These are phyloP conservation scores for Moniliophthora roreri DNA, from an alignment of 1,284 basidiomycete species.

Conservation along the genomic window DNA sequence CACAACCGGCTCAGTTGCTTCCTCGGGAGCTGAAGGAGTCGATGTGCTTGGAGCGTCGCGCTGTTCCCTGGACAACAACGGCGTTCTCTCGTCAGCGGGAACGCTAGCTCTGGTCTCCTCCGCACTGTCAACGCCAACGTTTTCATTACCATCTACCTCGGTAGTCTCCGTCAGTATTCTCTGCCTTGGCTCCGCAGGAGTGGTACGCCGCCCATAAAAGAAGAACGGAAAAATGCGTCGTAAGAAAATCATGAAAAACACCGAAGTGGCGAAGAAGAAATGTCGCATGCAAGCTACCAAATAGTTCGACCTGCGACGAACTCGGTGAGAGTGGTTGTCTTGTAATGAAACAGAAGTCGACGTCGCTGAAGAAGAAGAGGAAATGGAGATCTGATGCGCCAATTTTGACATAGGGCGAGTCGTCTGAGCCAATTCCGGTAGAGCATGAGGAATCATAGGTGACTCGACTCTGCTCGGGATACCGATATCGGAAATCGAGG, in stretches of 20 bases:
- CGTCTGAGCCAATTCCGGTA: neutral
- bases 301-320: neutral
- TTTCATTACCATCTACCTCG: too few species aligned
- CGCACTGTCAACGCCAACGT: too few species aligned
- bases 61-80: neutral
- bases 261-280: neutral
- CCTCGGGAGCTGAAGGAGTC: neutral
- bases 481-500: slow-evolving; percentile 13
- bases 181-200: too few species aligned
- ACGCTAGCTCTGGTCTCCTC: too few species aligned
- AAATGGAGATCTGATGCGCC: neutral
- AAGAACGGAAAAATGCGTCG: too few species aligned
- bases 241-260: neutral
- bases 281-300: neutral
- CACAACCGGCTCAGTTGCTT: neutral
- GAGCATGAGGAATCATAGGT: neutral
- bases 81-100: neutral
- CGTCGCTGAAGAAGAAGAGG: neutral
- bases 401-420: slow-evolving; percentile 10
- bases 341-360: neutral
- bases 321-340: neutral
- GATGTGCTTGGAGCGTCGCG: neutral
- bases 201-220: too few species aligned
- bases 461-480: slow-evolving; percentile 6
- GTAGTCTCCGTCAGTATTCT: too few species aligned